Base-by-base conservation (phyloP, 352 stramenopile genomes). In the Phytophthora agathidicida region DNA sequence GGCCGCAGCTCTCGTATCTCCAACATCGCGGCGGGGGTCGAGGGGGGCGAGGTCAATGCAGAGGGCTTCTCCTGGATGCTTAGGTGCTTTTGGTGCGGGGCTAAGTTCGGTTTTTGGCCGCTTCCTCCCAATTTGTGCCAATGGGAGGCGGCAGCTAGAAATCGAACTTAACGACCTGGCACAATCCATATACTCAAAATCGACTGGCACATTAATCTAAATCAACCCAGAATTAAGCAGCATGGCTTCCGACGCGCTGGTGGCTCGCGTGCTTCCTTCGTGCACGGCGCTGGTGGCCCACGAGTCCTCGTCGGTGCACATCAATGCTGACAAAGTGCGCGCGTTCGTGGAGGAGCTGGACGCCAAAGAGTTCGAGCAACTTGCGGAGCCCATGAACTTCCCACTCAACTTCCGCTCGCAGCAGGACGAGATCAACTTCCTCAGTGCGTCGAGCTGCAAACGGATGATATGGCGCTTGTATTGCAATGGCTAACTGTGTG, bases 1-100 rank as follows among this genome's bases (percentile, higher is more conserved):
- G 83, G 82, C 42, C 83, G 78, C 61, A 94, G 72, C 57, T 94
- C 86, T 73, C 86, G 77, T 55, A 77, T 87, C 52, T 94, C 86
- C 50, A 94, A 67, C 86, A 94, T 94, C 39, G 26, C 35, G 43
- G 37, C 37, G 31, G 42, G 32, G 43, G 38, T 10, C 5, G 44
- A 48, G 27, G 61, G 37, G 45, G 45, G 31, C 26, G 38, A 24
- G 7, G 50, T 51, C 53, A 17, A 20, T 47, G 38, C 9, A 14
- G 48, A 49, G 38, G n/a, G 46, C 54, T 59, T 60, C 30, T 50
- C 31, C 46, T 45, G 44, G 14, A 23, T 41, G 56, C 27, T 54
- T 54, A 5, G 24, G 22, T 45, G 24, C 39, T 35, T n/a, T 39
- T 31, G 30, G 28, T 39, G 19, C 27, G 20, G 41, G 17, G n/a